A percentile compares a stretch with the other conserved stretches of the same genome.
phyloP scores from a whole-genome alignment of 148 eudicot genomes.

The Talinum fruticosum region DNA sequence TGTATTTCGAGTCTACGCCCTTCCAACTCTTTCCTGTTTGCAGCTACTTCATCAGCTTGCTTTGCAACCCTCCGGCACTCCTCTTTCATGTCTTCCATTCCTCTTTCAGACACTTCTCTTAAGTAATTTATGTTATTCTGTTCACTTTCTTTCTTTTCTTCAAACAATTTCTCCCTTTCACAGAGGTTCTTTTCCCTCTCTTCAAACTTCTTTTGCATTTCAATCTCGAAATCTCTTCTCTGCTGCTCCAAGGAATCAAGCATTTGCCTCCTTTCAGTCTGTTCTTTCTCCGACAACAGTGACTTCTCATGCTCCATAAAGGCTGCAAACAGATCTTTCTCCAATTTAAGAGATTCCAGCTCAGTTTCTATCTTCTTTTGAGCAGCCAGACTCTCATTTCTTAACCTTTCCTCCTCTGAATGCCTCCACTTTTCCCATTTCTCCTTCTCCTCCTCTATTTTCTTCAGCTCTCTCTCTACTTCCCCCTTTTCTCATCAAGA shows the following conservation, averaged over 20 bases:
- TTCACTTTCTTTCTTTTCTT: conserved; percentile 68
- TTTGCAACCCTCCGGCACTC: conserved; percentile 58
- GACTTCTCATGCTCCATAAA: conserved; percentile 78
- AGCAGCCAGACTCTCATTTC: conserved; percentile 55
- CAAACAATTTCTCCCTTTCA: conserved; percentile 58
- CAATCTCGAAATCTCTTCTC: conserved; percentile 67
- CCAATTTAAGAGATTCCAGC: conserved; percentile 67
- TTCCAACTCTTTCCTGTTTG: conserved; percentile 68
- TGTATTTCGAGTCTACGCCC: conserved; percentile 69
- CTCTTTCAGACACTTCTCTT: conserved; percentile 59
- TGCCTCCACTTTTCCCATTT: conserved; percentile 57
- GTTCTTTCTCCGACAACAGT: conserved; percentile 51
- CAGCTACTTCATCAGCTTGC: conserved; percentile 54
- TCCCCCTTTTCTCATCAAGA: conserved; percentile 74
- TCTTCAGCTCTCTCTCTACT: conserved; percentile 52
- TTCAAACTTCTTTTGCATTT: conserved; percentile 54
- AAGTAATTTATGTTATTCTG: conserved; percentile 52
- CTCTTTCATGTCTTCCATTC: conserved; percentile 70
- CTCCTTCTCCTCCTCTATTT: conserved; percentile 50
- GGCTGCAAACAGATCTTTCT: conserved; percentile 73
- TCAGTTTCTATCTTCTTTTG: conserved; percentile 65
- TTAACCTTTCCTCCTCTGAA: conserved; percentile 68
- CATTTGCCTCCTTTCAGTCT: conserved; percentile 59
- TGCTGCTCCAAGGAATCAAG: conserved; percentile 62
- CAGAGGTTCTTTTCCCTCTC: conserved; percentile 54